Base-by-base conservation (phyloP, 139 green algal genomes). In the Mesotaenium endlicherianum region DNA sequence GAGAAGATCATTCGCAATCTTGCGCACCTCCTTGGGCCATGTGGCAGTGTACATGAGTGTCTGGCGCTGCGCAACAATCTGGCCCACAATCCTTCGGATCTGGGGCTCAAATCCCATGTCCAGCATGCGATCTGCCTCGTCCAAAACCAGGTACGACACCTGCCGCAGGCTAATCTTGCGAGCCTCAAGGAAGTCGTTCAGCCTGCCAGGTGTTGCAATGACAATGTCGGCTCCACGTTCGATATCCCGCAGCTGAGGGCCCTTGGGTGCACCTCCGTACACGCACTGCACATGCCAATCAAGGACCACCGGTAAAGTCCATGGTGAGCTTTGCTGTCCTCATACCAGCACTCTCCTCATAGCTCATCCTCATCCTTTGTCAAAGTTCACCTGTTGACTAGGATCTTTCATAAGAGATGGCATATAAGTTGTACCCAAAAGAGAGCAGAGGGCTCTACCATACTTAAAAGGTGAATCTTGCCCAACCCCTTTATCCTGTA, bases 61-160 rank as follows among this genome's bases (percentile, higher is more conserved):
- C 68, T 91, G 83, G 57, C 77, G 77, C 55, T 30, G 77, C 36
- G 34, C 26, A 3, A 70, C 38, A 44, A 86, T 31, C 30, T 75
- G 80, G n/a, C 49, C 70, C 34, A 74, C 59, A 39, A 97, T 96
- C 79, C 91, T 92, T 86, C 95, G 90, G 75, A 97, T 97, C 90
- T 97, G 94, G 20, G 93, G 93, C 89, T 98, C 94, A 76, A 98
- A 98, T 3, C 94, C 94, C 94, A 98, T 98, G 78, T 98, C 94
- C 47, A 98, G 90, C 94, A 98, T 98, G 57, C 94, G 89, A 78
- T 98, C 94, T n/a, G 94, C 94, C 89, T 98, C 94, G 84, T 98
- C 94, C 80, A 98, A 79, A 64, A 98, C 94, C 34, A 98, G 87
- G 80, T 95, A 97, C 26, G 90, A 64, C 34, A 95, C 90, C 34